These are phyloP conservation scores for Hypoxylon cercidicola DNA, from an alignment of 495 filamentous ascomycete genomes.

Conservation along the genomic window DNA sequence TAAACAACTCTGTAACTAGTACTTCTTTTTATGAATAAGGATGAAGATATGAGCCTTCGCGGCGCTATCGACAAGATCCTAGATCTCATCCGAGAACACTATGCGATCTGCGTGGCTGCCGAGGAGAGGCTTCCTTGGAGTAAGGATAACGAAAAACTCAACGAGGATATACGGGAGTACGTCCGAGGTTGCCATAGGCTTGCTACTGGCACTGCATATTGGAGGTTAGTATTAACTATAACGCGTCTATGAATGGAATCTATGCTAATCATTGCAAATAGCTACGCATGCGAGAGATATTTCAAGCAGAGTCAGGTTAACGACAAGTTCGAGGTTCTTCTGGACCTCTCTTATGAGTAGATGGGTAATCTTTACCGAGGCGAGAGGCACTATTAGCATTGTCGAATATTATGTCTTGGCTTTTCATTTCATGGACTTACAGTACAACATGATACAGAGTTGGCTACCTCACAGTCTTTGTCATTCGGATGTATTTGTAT, in stretches of 20 bases:
- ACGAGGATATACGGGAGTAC: conserved; percentile 42
- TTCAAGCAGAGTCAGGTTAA: conserved; percentile 39
- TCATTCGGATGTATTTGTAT: too few relatives aligned
- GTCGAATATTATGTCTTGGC: too few relatives aligned
- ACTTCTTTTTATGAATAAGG: conserved; percentile 44
- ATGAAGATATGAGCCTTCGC: conserved; percentile 29
- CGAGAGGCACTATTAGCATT: neutral
- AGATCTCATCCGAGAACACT: conserved; percentile 45
- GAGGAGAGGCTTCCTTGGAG: conserved; percentile 44
- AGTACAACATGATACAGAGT: too few relatives aligned
- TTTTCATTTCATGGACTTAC: too few relatives aligned
- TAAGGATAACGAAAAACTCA: conserved; percentile 38
- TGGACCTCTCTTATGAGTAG: conserved; percentile 37
- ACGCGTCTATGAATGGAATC: neutral
- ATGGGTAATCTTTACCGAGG: neutral
- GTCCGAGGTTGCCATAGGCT: conserved; percentile 39
- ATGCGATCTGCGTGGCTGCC: conserved; percentile 39
- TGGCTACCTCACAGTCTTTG: too few relatives aligned
- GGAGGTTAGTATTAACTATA: conserved; percentile 39
- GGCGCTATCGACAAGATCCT: conserved; percentile 34
- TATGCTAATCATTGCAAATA: conserved; percentile 11
- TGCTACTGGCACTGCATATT: conserved; percentile 43
- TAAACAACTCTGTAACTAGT: conserved; percentile 12
- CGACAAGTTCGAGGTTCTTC: conserved; percentile 37
- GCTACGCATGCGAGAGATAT: conserved; percentile 42